Conservation (phyloP, 345 rosid genomes). For the Hibiscus trionum region DNA sequence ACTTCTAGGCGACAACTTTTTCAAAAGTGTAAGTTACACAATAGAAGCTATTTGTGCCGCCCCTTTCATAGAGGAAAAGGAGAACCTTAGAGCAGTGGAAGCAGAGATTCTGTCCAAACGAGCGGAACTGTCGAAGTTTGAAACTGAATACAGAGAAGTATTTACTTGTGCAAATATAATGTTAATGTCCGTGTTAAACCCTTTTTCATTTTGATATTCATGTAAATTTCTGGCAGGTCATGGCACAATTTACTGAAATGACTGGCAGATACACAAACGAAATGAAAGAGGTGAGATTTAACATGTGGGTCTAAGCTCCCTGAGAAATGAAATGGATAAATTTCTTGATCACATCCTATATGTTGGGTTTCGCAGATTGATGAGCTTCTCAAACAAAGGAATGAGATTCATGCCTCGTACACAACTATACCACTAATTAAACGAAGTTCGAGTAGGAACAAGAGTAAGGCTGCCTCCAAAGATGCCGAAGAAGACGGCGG, state of each 20-base stretch:
- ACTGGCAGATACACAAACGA: slow-evolving; percentile 80
- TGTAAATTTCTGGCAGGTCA: slow-evolving; percentile 38
- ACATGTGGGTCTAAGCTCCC: background rate
- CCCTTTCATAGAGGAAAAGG: slow-evolving; percentile 65
- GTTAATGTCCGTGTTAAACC: background rate
- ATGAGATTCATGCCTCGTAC: slow-evolving; percentile 77
- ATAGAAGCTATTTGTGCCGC: slow-evolving; percentile 83
- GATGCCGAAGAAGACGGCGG: slow-evolving; percentile 57
- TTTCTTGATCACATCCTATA: background rate
- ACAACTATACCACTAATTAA: slow-evolving; percentile 52
- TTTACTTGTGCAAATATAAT: slow-evolving; percentile 2
- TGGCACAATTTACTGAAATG: slow-evolving; percentile 83
- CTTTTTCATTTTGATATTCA: slow-evolving; percentile 9
- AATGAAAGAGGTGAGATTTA: slow-evolving; percentile 73
- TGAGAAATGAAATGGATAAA: background rate
- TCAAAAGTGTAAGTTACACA: slow-evolving; percentile 79
- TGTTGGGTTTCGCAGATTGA: slow-evolving; percentile 52
- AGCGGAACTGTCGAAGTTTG: slow-evolving; percentile 79
- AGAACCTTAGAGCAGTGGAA: slow-evolving; percentile 76
- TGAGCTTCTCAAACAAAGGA: slow-evolving; percentile 73
- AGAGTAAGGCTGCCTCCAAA: slow-evolving; percentile 42
- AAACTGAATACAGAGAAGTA: slow-evolving; percentile 89
- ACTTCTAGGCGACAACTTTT: slow-evolving; percentile 84
- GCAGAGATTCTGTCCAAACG: slow-evolving; percentile 77
- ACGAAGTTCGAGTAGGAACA: slow-evolving; percentile 56